phyloP scores from a whole-genome alignment of 345 rosid species.

The Turnera subulata region DNA sequence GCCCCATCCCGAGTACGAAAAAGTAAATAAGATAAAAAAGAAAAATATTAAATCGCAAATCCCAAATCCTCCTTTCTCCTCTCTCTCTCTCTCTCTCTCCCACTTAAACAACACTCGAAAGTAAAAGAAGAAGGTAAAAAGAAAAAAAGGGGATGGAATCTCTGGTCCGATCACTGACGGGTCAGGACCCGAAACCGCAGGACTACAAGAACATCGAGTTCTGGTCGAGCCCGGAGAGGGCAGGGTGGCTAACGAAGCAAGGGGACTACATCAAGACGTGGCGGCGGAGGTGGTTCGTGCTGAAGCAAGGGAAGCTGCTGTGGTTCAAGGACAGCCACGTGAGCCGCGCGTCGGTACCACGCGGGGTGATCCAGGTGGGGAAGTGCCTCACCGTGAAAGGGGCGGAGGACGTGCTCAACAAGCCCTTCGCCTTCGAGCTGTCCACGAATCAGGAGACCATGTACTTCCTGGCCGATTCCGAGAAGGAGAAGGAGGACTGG shows the following conservation, averaged over 20 bases:
- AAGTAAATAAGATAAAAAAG: too few species aligned
- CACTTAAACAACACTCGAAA: background rate
- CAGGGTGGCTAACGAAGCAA: constrained; percentile 28
- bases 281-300: constrained; percentile 31
- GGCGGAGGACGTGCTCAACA: constrained; percentile 29
- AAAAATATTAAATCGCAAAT: too few species aligned
- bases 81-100: too few species aligned
- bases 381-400: constrained; percentile 32
- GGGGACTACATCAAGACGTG: constrained; percentile 29
- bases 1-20: too few species aligned
- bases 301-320: constrained; percentile 31
- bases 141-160: constrained; percentile 19
- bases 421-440: constrained; percentile 31
- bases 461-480: constrained; percentile 29
- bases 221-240: constrained; percentile 30
- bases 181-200: constrained; percentile 29
- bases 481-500: constrained; percentile 35
- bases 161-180: constrained; percentile 21
- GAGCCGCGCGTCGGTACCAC: constrained; percentile 20
- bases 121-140: too few species aligned
- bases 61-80: too few species aligned
- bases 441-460: constrained; percentile 29
- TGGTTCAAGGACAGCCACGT: constrained; percentile 30
- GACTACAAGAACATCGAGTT: constrained; percentile 24
- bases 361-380: constrained; percentile 24